Percentiles rank a stretch among this genome's conserved stretches.
phyloP scores from a whole-genome alignment of 2,329 filamentous ascomycete genomes.

The Chrysoporthe cubensis region DNA sequence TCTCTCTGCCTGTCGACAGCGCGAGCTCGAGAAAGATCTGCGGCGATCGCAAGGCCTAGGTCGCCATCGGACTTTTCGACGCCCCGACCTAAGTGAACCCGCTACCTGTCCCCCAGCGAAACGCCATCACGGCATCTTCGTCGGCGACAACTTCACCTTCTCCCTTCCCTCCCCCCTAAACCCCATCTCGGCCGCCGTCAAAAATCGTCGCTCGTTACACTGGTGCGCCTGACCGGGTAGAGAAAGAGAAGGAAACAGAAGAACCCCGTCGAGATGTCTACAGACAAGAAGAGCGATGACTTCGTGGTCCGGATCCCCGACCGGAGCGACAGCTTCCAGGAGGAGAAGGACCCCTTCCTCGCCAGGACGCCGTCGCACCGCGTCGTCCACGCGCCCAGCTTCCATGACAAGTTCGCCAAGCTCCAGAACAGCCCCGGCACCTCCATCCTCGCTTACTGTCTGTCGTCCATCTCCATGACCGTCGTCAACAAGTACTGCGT shows the following conservation, averaged over 20 bases:
- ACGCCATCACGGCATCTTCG: not conserved
- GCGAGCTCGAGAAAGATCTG: not conserved
- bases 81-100: not conserved
- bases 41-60: not conserved
- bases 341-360: slow-evolving; percentile 57
- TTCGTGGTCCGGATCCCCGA: slow-evolving; percentile 73
- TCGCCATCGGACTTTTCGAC: not conserved
- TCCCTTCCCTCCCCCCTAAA: not conserved
- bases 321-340: slow-evolving; percentile 54
- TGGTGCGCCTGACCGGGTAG: not conserved
- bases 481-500: slow-evolving; percentile 99
- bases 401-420: slow-evolving; percentile 47
- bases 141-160: slow-evolving; percentile 16
- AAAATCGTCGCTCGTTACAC: slow-evolving; percentile 10
- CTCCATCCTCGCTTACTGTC: slow-evolving; percentile 88
- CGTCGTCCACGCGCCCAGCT: slow-evolving; percentile 39
- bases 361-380: slow-evolving; percentile 46
- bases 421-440: slow-evolving; percentile 77
- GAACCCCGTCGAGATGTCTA: slow-evolving; percentile 58
- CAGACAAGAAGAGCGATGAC: slow-evolving; percentile 89
- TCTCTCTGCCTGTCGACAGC: not conserved
- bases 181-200: not conserved
- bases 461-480: slow-evolving; percentile 98
- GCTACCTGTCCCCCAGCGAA: not conserved
- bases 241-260: slow-evolving; percentile 4